These are phyloP conservation scores for Diaporthe ilicicola DNA, from an alignment of 2,329 filamentous ascomycete species.

Conservation along the genomic window DNA sequence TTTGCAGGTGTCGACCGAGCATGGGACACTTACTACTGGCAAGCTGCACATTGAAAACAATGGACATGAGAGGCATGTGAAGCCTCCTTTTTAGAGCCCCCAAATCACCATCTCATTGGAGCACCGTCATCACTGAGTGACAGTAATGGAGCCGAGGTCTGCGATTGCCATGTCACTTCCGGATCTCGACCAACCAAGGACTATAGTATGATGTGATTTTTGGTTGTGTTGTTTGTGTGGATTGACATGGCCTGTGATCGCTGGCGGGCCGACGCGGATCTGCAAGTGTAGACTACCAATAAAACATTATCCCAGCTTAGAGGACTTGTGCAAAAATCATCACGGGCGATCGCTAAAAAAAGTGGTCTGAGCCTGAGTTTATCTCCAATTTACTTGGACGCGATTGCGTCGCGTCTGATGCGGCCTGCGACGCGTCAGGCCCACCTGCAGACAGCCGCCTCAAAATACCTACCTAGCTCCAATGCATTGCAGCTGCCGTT, in stretches of 20 bases:
- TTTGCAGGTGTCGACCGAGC: neutral
- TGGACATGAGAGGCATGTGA: neutral
- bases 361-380: neutral
- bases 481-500: neutral
- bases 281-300: neutral
- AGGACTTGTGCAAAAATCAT: neutral
- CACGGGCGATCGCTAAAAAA: neutral
- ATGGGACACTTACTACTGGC: no score
- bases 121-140: neutral
- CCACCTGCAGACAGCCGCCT: neutral
- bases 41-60: neutral
- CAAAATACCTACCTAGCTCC: constrained; percentile 7
- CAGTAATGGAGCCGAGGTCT: neutral
- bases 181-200: neutral
- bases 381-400: neutral
- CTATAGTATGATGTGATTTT: neutral
- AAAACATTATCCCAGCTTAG: neutral
- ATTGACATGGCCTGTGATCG: neutral
- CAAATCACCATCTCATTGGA: neutral
- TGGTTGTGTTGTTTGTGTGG: neutral
- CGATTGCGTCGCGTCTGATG: constrained; percentile 20
- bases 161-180: neutral
- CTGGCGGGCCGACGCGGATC: constrained; percentile 25
- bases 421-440: neutral
- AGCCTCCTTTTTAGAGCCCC: neutral